phyloP scores from a whole-genome alignment of 371 early-diverging fungal genomes.

The Umbelopsis sp. region DNA sequence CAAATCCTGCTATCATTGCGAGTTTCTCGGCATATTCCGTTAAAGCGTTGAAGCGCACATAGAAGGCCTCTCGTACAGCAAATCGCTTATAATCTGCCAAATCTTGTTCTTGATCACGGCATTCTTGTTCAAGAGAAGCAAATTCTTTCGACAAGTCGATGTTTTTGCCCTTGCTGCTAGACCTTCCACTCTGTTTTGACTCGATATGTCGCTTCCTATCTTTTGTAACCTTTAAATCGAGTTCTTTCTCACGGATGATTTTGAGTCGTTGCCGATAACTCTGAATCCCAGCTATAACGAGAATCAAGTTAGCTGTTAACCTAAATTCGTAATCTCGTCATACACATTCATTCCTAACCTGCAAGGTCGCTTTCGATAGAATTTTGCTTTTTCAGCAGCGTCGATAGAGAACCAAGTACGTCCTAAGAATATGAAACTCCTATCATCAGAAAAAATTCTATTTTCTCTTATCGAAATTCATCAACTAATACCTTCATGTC shows the following conservation, averaged over 20 bases:
- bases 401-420: slow-evolving; percentile 39
- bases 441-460: background rate
- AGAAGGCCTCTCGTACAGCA: slow-evolving; percentile 53
- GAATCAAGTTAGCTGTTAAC: slow-evolving; percentile 30
- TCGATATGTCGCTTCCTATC: slow-evolving; percentile 49
- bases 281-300: slow-evolving; percentile 37
- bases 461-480: background rate
- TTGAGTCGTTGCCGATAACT: slow-evolving; percentile 52
- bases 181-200: slow-evolving; percentile 30
- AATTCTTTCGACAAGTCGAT: slow-evolving; percentile 43
- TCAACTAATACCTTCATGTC: slow-evolving; percentile 38
- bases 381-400: slow-evolving; percentile 36
- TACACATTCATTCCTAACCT: slow-evolving; percentile 24
- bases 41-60: slow-evolving; percentile 53
- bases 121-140: slow-evolving; percentile 42
- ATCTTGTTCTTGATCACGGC: slow-evolving; percentile 47
- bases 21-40: slow-evolving; percentile 49
- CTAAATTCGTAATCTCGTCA: background rate
- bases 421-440: slow-evolving; percentile 26
- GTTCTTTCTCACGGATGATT: slow-evolving; percentile 51
- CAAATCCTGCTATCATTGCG: slow-evolving; percentile 52
- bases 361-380: slow-evolving; percentile 45
- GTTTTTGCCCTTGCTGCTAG: slow-evolving; percentile 23
- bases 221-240: slow-evolving; percentile 38
- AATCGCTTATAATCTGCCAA: slow-evolving; percentile 54